phyloP scores from a whole-genome alignment of 306 rosid species.

The Vicia faba region DNA sequence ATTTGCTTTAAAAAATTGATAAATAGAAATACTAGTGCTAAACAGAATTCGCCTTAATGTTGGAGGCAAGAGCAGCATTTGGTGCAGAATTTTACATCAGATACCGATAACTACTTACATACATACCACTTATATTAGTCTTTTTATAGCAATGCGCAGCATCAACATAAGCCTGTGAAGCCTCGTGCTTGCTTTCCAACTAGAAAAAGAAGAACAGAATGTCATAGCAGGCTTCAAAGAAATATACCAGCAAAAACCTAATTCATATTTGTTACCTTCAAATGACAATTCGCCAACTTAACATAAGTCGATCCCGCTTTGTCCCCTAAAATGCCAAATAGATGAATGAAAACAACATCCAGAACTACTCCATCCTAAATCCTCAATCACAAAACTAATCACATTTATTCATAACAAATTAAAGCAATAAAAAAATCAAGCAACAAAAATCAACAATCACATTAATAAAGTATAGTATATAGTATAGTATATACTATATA shows the following conservation, averaged over 20 bases:
- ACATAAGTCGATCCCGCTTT: constrained; percentile 74
- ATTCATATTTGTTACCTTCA: constrained; percentile 59
- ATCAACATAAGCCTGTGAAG: constrained; percentile 87
- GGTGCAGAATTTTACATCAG: neutral
- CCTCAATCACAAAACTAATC: neutral
- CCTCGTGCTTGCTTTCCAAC: constrained; percentile 95
- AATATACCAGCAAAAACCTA: constrained; percentile 26
- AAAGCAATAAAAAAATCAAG: neutral
- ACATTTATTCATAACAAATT: constrained; percentile 16
- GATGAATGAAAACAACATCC: constrained; percentile 31
- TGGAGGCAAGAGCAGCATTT: constrained; percentile 5
- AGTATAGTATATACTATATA: too few species aligned
- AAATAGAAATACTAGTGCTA: neutral
- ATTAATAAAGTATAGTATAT: neutral
- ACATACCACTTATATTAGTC: constrained; percentile 64
- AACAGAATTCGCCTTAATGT: constrained; percentile 20
- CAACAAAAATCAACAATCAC: neutral
- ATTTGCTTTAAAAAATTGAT: neutral
- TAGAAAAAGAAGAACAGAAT: constrained; percentile 40
- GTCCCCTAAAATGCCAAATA: constrained; percentile 64
- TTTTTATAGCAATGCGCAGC: constrained; percentile 95
- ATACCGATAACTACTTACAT: neutral
- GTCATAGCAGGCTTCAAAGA: constrained; percentile 5
- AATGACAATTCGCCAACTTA: constrained; percentile 79
- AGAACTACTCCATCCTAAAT: constrained; percentile 10